phyloP scores from a whole-genome alignment of 2,329 filamentous ascomycete species.

The Aspergillus eucalypticola region DNA sequence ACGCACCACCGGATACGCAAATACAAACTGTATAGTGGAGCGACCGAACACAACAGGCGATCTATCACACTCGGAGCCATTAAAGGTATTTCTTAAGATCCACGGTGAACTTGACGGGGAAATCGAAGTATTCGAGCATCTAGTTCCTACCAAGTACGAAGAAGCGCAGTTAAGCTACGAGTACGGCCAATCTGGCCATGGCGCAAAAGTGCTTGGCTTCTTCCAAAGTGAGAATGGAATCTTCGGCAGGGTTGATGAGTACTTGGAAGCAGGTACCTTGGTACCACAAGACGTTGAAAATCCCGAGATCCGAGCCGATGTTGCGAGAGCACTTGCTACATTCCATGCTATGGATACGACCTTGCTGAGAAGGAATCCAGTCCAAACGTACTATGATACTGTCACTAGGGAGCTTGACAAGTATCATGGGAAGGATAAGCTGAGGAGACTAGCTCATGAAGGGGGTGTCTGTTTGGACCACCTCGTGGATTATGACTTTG shows the following conservation, averaged over 20 bases:
- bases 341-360: background rate
- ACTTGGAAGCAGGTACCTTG: background rate
- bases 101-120: background rate
- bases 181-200: background rate
- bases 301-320: background rate
- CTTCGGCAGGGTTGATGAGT: background rate
- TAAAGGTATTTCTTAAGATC: background rate
- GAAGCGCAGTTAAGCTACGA: background rate
- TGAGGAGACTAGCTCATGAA: background rate
- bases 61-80: background rate
- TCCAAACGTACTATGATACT: background rate
- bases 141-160: background rate
- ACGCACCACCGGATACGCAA: background rate
- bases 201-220: background rate
- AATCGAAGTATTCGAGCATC: background rate
- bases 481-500: background rate
- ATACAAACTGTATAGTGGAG: background rate
- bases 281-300: background rate
- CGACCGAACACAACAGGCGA: background rate
- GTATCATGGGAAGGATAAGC: background rate
- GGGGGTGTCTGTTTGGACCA: background rate
- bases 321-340: background rate
- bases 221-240: background rate
- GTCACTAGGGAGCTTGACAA: background rate
- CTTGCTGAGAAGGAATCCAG: background rate